Evolutionary conservation across 805 yeast species (phyloP), one percentile per base, ranked within the genome.

Genomic region (Saccharomycopsis sp.): DNA sequence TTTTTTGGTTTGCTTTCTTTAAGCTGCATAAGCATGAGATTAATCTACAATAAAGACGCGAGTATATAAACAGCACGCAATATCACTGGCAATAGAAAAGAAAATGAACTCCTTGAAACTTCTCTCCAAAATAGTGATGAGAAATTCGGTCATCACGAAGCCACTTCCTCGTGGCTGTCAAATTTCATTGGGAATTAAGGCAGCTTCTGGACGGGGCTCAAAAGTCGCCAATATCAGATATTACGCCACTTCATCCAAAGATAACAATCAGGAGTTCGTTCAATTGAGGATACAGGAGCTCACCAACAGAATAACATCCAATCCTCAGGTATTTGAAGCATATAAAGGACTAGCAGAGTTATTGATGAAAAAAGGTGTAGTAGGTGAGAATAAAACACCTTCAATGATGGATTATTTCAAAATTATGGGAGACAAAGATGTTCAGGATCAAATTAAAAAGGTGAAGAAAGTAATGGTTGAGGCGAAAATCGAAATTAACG

Each of bases 181-280:
- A 29, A 7, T 29, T 7, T 5, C 37, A 5, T 29, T 29, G 37
- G 37, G 37, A n/a, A n/a, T n/a, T n/a, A n/a, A n/a, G n/a, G n/a
- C n/a, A 29, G 37, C 37, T 29, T 29, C 37, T 29, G 12, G 37
- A 29, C 37, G 12, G 12, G 37, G 37, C 37, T 29, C 5, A 7
- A 29, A n/a, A n/a, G n/a, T n/a, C n/a, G n/a, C 9, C 37, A 7
- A 29, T 29, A 12, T 12, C 37, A 52, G 47, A 29, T 24, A 37
- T 12, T 56, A 34, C 41, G 62, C 62, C 14, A 51, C 59, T 2
- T 53, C 60, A 8, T 20, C 60, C 14, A 52, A 51, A 24, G 56
- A 56, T 40, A 59, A 59, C 34, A 58, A 54, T 16, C 46, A 53
- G 18, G 62, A 59, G 23, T 59, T 59, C 34, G 50, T 57, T 23